phyloP scores from a whole-genome alignment of 495 filamentous ascomycete genomes.

The Pyrenula aspistea region DNA sequence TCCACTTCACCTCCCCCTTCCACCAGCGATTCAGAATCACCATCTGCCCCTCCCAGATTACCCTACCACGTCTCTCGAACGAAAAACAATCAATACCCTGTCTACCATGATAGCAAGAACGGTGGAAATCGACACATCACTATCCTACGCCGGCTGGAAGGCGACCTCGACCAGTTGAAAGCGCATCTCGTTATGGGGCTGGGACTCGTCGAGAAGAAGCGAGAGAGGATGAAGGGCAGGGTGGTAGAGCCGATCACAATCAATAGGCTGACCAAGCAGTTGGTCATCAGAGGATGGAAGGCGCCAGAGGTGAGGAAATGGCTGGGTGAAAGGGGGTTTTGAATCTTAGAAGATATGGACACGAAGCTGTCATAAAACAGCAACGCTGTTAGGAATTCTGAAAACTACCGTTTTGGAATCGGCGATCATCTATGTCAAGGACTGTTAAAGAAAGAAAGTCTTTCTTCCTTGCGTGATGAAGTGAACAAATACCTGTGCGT shows the following conservation, averaged over 20 bases:
- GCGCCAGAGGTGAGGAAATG: neutral
- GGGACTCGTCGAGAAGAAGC: conserved; percentile 27
- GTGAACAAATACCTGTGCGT: too few species aligned
- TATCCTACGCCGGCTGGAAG: conserved; percentile 64
- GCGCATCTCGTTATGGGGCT: conserved; percentile 34
- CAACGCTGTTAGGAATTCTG: too few species aligned
- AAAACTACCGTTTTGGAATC: too few species aligned
- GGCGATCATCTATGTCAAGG: too few species aligned
- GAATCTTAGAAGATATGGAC: too few species aligned
- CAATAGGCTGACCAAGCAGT: conserved; percentile 49
- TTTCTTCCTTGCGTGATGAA: too few species aligned
- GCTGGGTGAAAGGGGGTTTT: neutral
- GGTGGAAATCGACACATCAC: conserved; percentile 72
- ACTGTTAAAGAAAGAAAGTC: too few species aligned
- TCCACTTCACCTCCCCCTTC: conserved; percentile 19
- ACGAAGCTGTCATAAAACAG: too few species aligned
- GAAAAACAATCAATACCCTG: conserved; percentile 53
- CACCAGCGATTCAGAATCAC: conserved; percentile 6
- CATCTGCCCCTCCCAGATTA: conserved; percentile 26
- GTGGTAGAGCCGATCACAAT: conserved; percentile 28
- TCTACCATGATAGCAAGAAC: conserved; percentile 66
- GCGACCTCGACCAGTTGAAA: conserved; percentile 46
- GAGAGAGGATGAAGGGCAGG: conserved; percentile 18
- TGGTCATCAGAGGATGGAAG: conserved; percentile 47
- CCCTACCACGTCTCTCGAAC: conserved; percentile 70